Percentiles rank a stretch among this genome's conserved stretches.
These are phyloP conservation scores for Trichoderma lentiforme DNA, from an alignment of 2,329 filamentous ascomycete species.

Conservation along the genomic window DNA sequence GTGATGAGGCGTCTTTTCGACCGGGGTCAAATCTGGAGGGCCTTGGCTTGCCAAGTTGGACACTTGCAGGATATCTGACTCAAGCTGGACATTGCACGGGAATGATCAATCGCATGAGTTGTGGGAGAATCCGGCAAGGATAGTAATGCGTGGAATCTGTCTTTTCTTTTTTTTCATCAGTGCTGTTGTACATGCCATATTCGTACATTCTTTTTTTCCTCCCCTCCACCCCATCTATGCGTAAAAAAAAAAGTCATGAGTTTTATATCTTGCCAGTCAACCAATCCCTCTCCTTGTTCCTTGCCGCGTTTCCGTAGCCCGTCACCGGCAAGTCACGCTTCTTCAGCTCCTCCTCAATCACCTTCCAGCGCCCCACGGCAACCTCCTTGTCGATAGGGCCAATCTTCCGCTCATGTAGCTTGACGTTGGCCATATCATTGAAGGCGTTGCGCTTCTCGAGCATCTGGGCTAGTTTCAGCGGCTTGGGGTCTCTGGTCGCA, in stretches of 20 bases:
- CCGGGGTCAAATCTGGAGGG: not conserved
- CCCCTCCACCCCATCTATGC: not conserved
- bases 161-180: not conserved
- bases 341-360: constrained; percentile 68
- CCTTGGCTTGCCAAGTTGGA: not conserved
- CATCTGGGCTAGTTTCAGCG: constrained; percentile 60
- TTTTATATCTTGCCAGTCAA: constrained; percentile 35
- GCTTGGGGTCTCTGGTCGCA: constrained; percentile 52
- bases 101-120: not conserved
- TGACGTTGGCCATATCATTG: constrained; percentile 62
- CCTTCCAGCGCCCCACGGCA: constrained; percentile 71
- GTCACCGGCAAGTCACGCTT: constrained; percentile 58
- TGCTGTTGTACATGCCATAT: constrained; percentile 16
- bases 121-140: not conserved
- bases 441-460: constrained; percentile 50
- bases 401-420: constrained; percentile 60
- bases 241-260: not conserved
- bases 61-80: not conserved
- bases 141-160: not conserved
- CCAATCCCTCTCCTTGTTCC: constrained; percentile 44
- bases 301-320: constrained; percentile 41
- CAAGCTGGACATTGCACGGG: not conserved
- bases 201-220: constrained; percentile 3
- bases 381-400: constrained; percentile 71
- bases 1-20: not conserved